phyloP scores from a whole-genome alignment of 306 rosid genomes.

The Coriaria nepalensis region DNA sequence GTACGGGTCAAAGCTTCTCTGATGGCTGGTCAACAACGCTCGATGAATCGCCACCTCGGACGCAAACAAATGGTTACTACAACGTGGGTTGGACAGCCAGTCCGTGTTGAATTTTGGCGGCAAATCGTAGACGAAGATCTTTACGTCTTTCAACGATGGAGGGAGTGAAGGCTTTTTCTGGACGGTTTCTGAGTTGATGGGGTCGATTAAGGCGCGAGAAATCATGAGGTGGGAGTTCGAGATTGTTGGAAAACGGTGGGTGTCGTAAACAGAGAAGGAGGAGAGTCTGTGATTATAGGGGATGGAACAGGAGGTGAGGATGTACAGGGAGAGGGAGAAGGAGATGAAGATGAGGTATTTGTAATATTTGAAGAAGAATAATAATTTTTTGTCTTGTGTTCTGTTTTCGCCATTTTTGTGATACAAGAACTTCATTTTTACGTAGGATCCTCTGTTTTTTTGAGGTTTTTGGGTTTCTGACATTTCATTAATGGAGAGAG shows the following conservation, averaged over 20 bases:
- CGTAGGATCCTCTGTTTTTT: conserved; percentile 40
- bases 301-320: conserved; percentile 65
- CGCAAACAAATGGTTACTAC: conserved; percentile 61
- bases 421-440: conserved; percentile 63
- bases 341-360: conserved; percentile 88
- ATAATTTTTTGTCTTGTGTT: conserved; percentile 26
- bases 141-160: conserved; percentile 21
- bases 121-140: conserved; percentile 58
- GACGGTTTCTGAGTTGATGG: conserved; percentile 13
- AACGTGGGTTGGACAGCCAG: conserved; percentile 49
- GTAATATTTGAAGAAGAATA: conserved; percentile 39
- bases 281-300: conserved; percentile 12
- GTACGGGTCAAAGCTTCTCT: conserved; percentile 46
- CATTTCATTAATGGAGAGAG: conserved; percentile 31
- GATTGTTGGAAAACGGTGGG: conserved; percentile 11
- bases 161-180: conserved; percentile 14
- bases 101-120: conserved; percentile 50
- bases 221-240: conserved; percentile 15
- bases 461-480: conserved; percentile 28
- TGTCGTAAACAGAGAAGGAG: conserved; percentile 9
- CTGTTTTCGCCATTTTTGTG: conserved; percentile 33
- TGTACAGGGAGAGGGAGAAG: conserved; percentile 61
- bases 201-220: conserved; percentile 43
- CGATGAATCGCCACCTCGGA: conserved; percentile 75
- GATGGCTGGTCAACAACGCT: conserved; percentile 50